phyloP scores from a whole-genome alignment of 805 yeast genomes.

The Lachancea sp. region DNA sequence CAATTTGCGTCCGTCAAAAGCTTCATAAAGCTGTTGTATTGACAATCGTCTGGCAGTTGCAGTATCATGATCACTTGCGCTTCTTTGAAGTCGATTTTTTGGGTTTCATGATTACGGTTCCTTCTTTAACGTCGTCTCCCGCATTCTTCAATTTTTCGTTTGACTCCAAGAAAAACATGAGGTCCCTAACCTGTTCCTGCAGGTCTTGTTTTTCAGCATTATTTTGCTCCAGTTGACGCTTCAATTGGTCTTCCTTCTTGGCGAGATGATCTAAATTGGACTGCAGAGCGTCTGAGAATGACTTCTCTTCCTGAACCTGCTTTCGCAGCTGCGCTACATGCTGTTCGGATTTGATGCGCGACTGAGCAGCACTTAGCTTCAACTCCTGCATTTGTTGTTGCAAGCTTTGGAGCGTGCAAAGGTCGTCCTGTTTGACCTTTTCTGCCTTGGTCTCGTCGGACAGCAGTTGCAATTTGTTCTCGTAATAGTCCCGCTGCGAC shows the following conservation, averaged over 20 bases:
- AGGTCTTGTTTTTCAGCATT: conserved; percentile 42
- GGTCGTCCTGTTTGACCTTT: conserved; percentile 11
- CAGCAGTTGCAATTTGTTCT: conserved; percentile 40
- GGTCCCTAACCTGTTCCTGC: conserved; percentile 60
- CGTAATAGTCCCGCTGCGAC: conserved; percentile 80
- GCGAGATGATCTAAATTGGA: conserved; percentile 38
- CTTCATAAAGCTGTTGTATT: too few species aligned
- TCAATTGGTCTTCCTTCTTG: conserved; percentile 35
- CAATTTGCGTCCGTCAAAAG: too few species aligned
- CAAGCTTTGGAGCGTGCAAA: conserved; percentile 11
- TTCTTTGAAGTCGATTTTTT: conserved; percentile 2
- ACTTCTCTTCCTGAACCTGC: conserved; percentile 26
- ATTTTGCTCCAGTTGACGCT: conserved; percentile 30
- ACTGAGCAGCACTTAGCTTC: conserved; percentile 14
- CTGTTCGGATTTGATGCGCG: conserved; percentile 9
- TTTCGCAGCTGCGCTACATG: conserved; percentile 12
- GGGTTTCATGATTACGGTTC: conserved; percentile 46
- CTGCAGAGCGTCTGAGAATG: conserved; percentile 43
- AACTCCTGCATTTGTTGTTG: conserved; percentile 19
- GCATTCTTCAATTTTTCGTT: conserved; percentile 68
- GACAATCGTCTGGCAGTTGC: too few species aligned
- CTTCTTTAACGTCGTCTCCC: conserved; percentile 65
- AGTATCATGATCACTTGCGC: neutral
- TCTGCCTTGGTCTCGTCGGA: conserved; percentile 27
- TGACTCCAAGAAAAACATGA: conserved; percentile 74